Base-by-base conservation (phyloP, 23 red algal genomes). In the Gracilaria caudata region DNA sequence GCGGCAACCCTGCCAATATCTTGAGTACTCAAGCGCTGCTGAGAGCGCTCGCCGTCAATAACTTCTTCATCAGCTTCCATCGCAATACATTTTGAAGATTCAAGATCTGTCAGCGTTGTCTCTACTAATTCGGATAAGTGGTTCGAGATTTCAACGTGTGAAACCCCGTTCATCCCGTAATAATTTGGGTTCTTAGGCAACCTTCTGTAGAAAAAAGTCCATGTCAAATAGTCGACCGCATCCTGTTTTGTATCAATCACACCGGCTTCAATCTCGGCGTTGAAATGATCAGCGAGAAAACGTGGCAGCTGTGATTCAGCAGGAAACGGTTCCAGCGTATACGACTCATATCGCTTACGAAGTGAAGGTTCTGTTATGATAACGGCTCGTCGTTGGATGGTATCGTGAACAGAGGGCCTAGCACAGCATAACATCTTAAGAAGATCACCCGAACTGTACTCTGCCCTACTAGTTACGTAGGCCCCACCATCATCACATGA, bases 191-290 rank as follows among this genome's bases (percentile, higher is more conserved):
- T 97, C 73, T 87, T 87, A 20, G 83, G 84, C 25, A 97, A 74
- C 11, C 94, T 64, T 64, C 94, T 70, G 68, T 97, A 97, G 81
- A 90, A 97, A 24, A 97, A 90, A 23, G 94, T 97, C 94, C 94
- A 97, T 51, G 94, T 97, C n/a, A 97, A 68, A 41, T 94, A 91
- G 54, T 97, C 94, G 40, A 97, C 72, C 11, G 89, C 89, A 43
- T 97, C 83, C 70, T 97, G 94, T 66, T 94, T 89, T 21, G 94
- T 73, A 77, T 97, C 89, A 73, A 97, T 81, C 21, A 93, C 86
- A 28, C 84, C 68, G 3, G 90, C 70, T 36, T 81, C 94, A 63
- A 97, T 81, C 70, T 97, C 94, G 21, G 94, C 94, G 64, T 97
- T 97, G 28, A 97, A 68, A 45, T 94, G 91, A 36, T 97, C 94